phyloP scores from a whole-genome alignment of 305 asterid species.

The Fraxinus sp. region DNA sequence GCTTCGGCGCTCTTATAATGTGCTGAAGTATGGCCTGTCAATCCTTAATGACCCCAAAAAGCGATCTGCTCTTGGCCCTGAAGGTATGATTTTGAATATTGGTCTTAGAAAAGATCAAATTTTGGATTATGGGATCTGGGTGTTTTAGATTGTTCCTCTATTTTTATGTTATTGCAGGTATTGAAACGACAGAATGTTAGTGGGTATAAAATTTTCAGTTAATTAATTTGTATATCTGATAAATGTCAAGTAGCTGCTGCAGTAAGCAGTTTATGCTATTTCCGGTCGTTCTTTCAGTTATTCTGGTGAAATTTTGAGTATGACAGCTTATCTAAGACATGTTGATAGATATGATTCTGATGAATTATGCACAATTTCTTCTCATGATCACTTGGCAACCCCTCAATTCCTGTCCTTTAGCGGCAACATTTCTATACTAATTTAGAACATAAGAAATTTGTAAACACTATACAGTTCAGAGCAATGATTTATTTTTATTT shows the following conservation, averaged over 20 bases:
- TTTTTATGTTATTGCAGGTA: background rate
- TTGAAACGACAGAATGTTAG: background rate
- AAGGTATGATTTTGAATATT: constrained; percentile 45
- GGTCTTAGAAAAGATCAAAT: constrained; percentile 16
- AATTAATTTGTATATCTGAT: background rate
- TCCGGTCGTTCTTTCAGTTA: background rate
- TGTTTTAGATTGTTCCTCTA: constrained; percentile 17
- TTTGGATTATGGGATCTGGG: constrained; percentile 29
- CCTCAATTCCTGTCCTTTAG: background rate
- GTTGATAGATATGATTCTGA: background rate
- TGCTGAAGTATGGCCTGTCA: constrained; percentile 60
- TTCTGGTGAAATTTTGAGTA: constrained; percentile 8
- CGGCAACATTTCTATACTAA: background rate
- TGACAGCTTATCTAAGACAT: background rate
- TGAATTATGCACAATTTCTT: background rate
- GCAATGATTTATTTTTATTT: background rate
- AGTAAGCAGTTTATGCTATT: background rate
- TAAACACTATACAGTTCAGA: background rate
- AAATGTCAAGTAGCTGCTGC: background rate
- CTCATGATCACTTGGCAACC: background rate
- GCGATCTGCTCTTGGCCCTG: constrained; percentile 91
- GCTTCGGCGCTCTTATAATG: constrained; percentile 87
- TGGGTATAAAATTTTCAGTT: constrained; percentile 1
- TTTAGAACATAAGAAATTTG: background rate
- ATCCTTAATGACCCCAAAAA: constrained; percentile 69